Evolutionary conservation across 345 rosid species (phyloP).

Genomic region (Murraya paniculata): DNA sequence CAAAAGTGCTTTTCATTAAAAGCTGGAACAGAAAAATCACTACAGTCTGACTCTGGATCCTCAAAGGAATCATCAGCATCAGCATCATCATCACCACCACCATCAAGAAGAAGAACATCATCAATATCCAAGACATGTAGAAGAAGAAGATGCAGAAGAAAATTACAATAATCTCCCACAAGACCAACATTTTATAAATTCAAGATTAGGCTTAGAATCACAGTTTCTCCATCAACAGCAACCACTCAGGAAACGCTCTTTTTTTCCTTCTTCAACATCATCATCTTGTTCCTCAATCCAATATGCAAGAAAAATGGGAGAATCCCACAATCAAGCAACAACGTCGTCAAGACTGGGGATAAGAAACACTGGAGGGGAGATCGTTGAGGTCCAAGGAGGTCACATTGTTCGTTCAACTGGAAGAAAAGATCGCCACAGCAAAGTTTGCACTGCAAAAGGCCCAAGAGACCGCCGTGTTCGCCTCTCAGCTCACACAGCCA

Average conservation of each 20-base stretch:
- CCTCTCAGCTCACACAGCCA: constrained; percentile 93
- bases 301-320: constrained; percentile 56
- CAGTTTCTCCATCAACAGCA: constrained; percentile 18
- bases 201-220: constrained; percentile 27
- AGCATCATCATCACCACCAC: constrained; percentile 10
- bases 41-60: constrained; percentile 56
- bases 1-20: constrained; percentile 27
- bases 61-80: constrained; percentile 42
- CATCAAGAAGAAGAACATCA: background rate
- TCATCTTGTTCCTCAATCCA: constrained; percentile 33
- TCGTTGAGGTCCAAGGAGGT: constrained; percentile 93
- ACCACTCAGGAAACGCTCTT: constrained; percentile 42
- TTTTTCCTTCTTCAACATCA: constrained; percentile 25
- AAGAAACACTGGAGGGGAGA: constrained; percentile 52
- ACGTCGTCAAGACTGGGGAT: constrained; percentile 54
- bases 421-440: constrained; percentile 87
- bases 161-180: constrained; percentile 22
- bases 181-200: constrained; percentile 28
- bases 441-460: constrained; percentile 92
- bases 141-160: constrained; percentile 13
- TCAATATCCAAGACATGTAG: constrained; percentile 31
- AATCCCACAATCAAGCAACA: constrained; percentile 42
- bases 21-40: constrained; percentile 54
- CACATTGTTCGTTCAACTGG: constrained; percentile 91
- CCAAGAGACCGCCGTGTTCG: constrained; percentile 96